These are phyloP conservation scores for Dendrocalamus sinicus DNA, from an alignment of 176 grass and related monocot species.

Conservation along the genomic window DNA sequence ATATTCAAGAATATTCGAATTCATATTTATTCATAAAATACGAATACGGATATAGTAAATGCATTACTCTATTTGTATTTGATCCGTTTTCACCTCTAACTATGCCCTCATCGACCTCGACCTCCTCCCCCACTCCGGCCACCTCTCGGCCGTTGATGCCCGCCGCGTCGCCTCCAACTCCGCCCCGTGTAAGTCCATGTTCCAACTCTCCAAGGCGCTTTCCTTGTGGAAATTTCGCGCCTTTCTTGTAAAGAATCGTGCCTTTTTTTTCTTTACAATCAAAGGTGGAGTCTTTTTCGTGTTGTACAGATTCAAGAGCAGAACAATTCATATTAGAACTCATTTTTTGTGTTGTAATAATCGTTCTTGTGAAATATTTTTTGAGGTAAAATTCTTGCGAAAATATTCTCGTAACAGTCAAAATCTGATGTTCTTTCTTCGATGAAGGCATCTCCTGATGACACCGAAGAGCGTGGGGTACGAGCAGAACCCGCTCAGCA, in stretches of 20 bases:
- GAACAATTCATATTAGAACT: neutral
- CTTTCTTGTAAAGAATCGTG: conserved; percentile 14
- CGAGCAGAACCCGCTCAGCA: conserved; percentile 90
- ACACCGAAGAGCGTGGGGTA: conserved; percentile 87
- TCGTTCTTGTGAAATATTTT: too few species aligned
- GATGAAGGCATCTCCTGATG: conserved; percentile 73
- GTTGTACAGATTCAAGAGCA: neutral
- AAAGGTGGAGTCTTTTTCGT: neutral
- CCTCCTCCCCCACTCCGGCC: conserved; percentile 36
- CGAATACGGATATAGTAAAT: too few species aligned
- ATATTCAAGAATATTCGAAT: too few species aligned
- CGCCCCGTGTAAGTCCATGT: conserved; percentile 61
- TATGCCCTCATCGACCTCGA: conserved; percentile 68
- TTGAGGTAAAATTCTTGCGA: too few species aligned
- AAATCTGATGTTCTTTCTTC: neutral
- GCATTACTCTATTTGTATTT: too few species aligned
- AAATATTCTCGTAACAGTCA: too few species aligned
- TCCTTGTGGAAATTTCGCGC: neutral
- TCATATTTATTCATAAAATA: too few species aligned
- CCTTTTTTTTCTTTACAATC: neutral
- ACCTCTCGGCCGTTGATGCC: conserved; percentile 69
- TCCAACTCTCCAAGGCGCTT: neutral
- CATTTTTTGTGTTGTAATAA: neutral
- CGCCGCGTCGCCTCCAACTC: conserved; percentile 69
- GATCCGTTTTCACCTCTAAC: too few species aligned